A percentile compares a stretch with the other conserved stretches of the same genome.
Evolutionary conservation across 2,329 filamentous ascomycete species (phyloP).

Genomic region (Leptographium galeiforme): DNA sequence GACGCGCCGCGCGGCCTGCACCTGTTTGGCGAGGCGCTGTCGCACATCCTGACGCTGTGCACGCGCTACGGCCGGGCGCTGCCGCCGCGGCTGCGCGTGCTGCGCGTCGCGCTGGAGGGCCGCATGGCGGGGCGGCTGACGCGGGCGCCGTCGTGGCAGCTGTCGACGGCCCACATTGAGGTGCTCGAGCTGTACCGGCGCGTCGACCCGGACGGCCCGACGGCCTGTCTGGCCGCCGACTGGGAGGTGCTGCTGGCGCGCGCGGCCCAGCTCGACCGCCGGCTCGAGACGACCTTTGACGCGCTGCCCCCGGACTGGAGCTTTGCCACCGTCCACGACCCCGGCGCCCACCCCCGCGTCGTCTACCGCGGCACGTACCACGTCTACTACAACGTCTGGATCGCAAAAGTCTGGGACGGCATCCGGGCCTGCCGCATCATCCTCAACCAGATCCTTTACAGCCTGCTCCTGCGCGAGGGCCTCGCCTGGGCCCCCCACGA

Average conservation of each 20-base stretch:
- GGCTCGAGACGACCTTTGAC: neutral
- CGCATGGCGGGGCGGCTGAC: neutral
- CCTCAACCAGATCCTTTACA: neutral
- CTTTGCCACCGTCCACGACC: neutral
- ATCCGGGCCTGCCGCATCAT: neutral
- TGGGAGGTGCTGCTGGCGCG: neutral
- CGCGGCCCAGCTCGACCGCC: neutral
- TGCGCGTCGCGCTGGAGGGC: neutral
- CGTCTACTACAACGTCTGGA: neutral
- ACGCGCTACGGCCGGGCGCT: neutral
- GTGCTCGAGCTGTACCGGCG: neutral
- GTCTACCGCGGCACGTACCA: neutral
- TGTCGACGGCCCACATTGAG: neutral
- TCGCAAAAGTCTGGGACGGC: neutral
- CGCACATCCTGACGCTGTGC: neutral
- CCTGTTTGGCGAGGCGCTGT: neutral
- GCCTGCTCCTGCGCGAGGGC: neutral
- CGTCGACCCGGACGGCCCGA: neutral
- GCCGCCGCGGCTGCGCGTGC: neutral
- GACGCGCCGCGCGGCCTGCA: neutral
- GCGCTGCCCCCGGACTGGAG: neutral
- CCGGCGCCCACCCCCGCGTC: neutral
- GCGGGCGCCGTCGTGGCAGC: neutral
- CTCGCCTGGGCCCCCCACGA: neutral
- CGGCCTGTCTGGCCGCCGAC: neutral